Base-by-base conservation (phyloP, 495 filamentous ascomycete species). In the Stereocaulon alpinum region DNA sequence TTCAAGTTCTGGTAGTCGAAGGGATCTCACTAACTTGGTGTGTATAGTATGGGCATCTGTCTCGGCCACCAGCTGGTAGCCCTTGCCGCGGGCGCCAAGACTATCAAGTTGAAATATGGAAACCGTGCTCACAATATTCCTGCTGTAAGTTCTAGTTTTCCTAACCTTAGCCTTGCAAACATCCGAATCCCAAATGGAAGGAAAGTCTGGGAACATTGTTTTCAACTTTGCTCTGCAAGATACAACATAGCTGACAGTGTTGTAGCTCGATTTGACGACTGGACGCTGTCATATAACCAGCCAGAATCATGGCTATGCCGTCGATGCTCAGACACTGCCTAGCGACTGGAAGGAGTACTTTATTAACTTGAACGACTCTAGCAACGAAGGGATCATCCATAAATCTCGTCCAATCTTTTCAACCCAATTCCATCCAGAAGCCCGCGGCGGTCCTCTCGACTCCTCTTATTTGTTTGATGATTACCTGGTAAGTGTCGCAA, bases 81-180 rank as follows among this genome's bases (percentile, higher is more conserved):
- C 32, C 81, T 93, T 61, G 89, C 93, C 29, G 86, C 89, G 20
- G 93, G 93, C 48, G 93, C 92, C 42, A 80, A 82, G 40, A 98
- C 93, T 3, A 70, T 75, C 60, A 98, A 98, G 76, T 93, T 98
- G 87, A 96, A 96, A 77, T 98, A 96, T 66, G 93, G 93, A 73
- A 98, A 98, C 74, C 88, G 93, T 63, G 93, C 92, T 29, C 90
- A 99, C 79, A 99, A 99, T 76, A 97, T 99, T 64, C 93, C 93
- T 17, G 89, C 90, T 55, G 34, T 12, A 37, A 9, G 34, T 37
- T 24, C 24, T 3, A 24, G 24, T 24, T 24, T 24, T 24, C 24
- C 3, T 24, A 3, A 24, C 24, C 24, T 24, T 3, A 37, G 9
- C 34, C 7, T 37, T 12, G 7, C 34, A 37, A 37, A 37, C 9